Evolutionary conservation across 140 eudicot genomes (phyloP), one percentile per base, ranked within the genome.

Genomic region (Stevia rebaudiana): DNA sequence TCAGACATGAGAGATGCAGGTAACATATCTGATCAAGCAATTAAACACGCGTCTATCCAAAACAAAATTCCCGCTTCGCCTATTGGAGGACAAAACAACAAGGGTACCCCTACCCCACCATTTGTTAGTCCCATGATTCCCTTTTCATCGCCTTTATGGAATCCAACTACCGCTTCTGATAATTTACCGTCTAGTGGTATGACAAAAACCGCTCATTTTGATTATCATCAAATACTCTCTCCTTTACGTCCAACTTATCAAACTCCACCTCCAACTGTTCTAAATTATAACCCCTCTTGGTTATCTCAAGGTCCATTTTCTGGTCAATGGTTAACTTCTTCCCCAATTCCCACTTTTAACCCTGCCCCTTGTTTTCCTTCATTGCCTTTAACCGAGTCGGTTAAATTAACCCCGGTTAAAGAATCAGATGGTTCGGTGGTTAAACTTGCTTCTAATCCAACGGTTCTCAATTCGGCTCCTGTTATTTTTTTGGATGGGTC

Each of bases 101-200:
- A 33, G 63, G 63, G 63, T 16, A 57, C 63, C 25, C 63, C 44
- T 16, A 57, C 63, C 25, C 63, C 44, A 33, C 73, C 81, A 3
- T 60, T 63, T 60, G 64, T 73, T 41, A 80, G 53, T 55, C 88
- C 88, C 11, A 74, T 83, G 61, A 73, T 85, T 21, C 88, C 96
- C 68, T 81, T 79, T 55, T 76, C 94, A 6, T 88, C 95, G 0
- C 95, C 96, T 22, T 72, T 85, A 64, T 85, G 96, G 96, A 88
- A 56, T 74, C 62, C 83, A 17, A 47, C 86, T 31, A 78, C 86
- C 22, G 84, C 90, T 44, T 73, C 71, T 42, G 90, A 80, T 68
- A 74, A 69, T 59, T 77, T 80, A 61, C 79, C 76, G 41, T 54
- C 84, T 13, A 74, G 72, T 73, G 72, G 67, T 64, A 28, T 57